Conservation (phyloP, 139 green algal species). For the Desmodesmus armatus region DNA sequence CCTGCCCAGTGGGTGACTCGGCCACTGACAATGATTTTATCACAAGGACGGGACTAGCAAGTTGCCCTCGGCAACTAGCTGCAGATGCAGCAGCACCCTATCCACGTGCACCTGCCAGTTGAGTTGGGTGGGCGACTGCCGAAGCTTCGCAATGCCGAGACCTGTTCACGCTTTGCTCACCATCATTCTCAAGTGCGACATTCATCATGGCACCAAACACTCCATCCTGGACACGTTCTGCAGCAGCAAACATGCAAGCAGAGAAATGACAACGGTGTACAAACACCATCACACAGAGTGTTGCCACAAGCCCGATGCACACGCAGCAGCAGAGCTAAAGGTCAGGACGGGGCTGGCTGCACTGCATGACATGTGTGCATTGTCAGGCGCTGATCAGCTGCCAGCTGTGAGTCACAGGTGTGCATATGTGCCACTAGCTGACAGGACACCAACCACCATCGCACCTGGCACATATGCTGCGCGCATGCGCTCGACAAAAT, state of each 20-base stretch:
- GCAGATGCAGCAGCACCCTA: too few species aligned
- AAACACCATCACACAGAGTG: neutral
- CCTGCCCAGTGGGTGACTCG: too few species aligned
- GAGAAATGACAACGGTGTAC: neutral
- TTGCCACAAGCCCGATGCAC: neutral
- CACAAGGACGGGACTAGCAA: too few species aligned
- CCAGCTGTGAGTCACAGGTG: neutral
- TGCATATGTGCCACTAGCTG: neutral
- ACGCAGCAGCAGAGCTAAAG: neutral
- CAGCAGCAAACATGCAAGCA: neutral
- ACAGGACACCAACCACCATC: constrained; percentile 63
- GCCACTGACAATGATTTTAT: too few species aligned
- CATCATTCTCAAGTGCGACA: constrained; percentile 77
- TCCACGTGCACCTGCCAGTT: too few species aligned
- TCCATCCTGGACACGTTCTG: constrained; percentile 34
- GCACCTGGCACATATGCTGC: constrained; percentile 56
- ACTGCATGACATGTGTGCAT: neutral
- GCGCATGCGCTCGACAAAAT: constrained; percentile 65
- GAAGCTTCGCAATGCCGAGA: too few species aligned
- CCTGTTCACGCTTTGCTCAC: too few species aligned
- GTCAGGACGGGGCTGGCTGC: neutral
- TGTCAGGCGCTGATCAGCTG: neutral
- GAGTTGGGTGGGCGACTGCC: too few species aligned
- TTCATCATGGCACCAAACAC: constrained; percentile 76
- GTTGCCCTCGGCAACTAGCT: too few species aligned